A percentile compares a stretch with the other conserved stretches of the same genome.
These are phyloP conservation scores for Colletotrichum salicis DNA, from an alignment of 2,329 filamentous ascomycete genomes.

Conservation along the genomic window DNA sequence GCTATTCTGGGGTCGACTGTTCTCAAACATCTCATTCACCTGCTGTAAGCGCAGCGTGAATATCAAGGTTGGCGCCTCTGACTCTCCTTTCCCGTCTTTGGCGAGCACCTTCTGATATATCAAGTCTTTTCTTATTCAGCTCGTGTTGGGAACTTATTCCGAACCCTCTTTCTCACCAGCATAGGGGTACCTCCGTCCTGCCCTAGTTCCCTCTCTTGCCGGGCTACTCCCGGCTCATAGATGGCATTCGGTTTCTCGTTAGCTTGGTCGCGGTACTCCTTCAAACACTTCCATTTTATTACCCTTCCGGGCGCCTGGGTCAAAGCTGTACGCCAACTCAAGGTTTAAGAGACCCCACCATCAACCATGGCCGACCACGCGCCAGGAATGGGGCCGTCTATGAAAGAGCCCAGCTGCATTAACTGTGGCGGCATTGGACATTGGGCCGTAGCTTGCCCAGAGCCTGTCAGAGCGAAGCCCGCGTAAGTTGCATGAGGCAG, in stretches of 20 bases:
- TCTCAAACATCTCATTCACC: not conserved
- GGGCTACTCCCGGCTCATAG: not conserved
- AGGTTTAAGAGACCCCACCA: not conserved
- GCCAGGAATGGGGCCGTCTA: conserved; percentile 24
- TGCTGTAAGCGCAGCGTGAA: not conserved
- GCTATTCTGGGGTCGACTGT: not conserved
- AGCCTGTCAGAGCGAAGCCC: conserved; percentile 32
- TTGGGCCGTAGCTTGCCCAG: conserved; percentile 34
- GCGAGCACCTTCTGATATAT: conserved; percentile 12
- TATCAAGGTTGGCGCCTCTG: conserved; percentile 15
- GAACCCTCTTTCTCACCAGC: not conserved
- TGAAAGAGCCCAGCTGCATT: conserved; percentile 34
- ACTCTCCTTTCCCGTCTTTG: not conserved
- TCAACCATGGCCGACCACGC: conserved; percentile 28
- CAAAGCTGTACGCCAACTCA: not conserved
- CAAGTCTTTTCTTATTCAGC: not conserved
- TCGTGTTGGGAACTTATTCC: not conserved
- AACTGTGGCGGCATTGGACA: conserved; percentile 35
- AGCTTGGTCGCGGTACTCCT: not conserved
- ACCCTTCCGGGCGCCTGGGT: not conserved
- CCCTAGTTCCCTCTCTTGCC: not conserved
- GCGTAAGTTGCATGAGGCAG: conserved; percentile 21
- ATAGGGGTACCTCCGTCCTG: not conserved
- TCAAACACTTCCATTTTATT: not conserved
- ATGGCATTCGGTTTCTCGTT: not conserved